phyloP scores from a whole-genome alignment of 495 filamentous ascomycete species.

The Aspergillus nidulans region DNA sequence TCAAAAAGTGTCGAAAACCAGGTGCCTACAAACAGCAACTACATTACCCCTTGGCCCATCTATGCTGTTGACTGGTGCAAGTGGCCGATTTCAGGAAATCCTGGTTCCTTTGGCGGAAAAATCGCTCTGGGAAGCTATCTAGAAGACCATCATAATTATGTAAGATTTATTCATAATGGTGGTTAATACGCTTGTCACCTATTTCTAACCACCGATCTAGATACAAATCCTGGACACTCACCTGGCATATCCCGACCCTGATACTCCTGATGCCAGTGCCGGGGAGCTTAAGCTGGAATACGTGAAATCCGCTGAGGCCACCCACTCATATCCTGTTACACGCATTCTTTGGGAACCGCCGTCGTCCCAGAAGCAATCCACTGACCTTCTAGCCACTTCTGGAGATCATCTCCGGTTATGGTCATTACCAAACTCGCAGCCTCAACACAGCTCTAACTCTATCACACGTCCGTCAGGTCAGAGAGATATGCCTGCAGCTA shows the following conservation, averaged over 20 bases:
- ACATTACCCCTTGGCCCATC: conserved; percentile 89
- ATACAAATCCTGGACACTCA: conserved; percentile 97
- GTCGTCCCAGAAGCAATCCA: conserved; percentile 93
- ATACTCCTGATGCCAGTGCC: conserved; percentile 58
- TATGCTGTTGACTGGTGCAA: conserved; percentile 99
- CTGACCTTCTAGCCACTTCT: conserved; percentile 92
- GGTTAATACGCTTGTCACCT: conserved; percentile 18
- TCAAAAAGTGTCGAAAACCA: conserved; percentile 44
- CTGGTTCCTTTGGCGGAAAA: conserved; percentile 73
- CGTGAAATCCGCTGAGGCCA: conserved; percentile 92
- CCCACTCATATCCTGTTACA: conserved; percentile 96
- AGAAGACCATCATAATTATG: conserved; percentile 97
- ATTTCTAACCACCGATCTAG: conserved; percentile 35
- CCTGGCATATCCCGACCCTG: conserved; percentile 62
- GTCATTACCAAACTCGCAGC: conserved; percentile 67
- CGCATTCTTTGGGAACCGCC: conserved; percentile 96
- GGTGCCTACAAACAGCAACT: conserved; percentile 71
- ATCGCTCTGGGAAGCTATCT: conserved; percentile 93
- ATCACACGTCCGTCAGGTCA: conserved; percentile 66
- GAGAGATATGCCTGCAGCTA: conserved; percentile 65
- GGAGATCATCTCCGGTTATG: conserved; percentile 94
- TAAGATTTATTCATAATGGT: conserved; percentile 30
- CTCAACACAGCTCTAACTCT: conserved; percentile 55
- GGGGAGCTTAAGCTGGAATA: conserved; percentile 81
- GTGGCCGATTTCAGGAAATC: conserved; percentile 73